Base-by-base conservation (phyloP, 306 rosid genomes). In the Rosa persica region DNA sequence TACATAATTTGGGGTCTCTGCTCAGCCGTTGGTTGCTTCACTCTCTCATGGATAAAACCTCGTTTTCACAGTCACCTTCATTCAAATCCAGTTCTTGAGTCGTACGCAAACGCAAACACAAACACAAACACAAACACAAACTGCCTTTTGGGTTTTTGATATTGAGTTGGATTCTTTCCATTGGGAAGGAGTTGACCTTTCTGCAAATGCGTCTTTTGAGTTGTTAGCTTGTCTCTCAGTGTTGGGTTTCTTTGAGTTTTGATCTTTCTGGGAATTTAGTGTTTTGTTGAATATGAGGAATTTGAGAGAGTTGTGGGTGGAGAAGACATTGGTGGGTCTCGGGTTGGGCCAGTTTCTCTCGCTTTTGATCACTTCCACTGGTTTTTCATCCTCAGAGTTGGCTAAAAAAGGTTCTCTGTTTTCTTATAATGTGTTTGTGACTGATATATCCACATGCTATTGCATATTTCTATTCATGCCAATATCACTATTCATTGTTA, bases 291-390 rank as follows among this genome's bases (percentile, higher is more conserved):
- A 57, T 42, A 93, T 86, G 91, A 17, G 30, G 47, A 60, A 2
- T 58, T 84, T 76, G 13, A 76, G 70, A 30, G 80, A 80, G 64
- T 83, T 86, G 75, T 95, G 87, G 74, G 87, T 90, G n/a, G 85
- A 81, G 80, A 87, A 90, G 60, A 91, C 93, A 1, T n/a, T 95
- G 62, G 78, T 85, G 15, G 94, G 97, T 43, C 93, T 95, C n/a
- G 97, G 88, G 36, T 79, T 95, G 88, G 99, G 99, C n/a, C 99
- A 95, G 67, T 71, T 95, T 82, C 93, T 95, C 38, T 95, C 99
- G 13, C 90, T 95, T 73, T 81, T 95, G 80, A 89, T 93, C 81
- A 95, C 99, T 79, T 88, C 91, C 61, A 95, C 99, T 0, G 99
- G 96, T 44, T 91, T 93, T 83, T 75, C 97, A 5, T 95, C 99